Percentiles rank a stretch among this genome's conserved stretches.
These are phyloP conservation scores for Henckelia pumila DNA, from an alignment of 257 asterid genomes.

Conservation along the genomic window DNA sequence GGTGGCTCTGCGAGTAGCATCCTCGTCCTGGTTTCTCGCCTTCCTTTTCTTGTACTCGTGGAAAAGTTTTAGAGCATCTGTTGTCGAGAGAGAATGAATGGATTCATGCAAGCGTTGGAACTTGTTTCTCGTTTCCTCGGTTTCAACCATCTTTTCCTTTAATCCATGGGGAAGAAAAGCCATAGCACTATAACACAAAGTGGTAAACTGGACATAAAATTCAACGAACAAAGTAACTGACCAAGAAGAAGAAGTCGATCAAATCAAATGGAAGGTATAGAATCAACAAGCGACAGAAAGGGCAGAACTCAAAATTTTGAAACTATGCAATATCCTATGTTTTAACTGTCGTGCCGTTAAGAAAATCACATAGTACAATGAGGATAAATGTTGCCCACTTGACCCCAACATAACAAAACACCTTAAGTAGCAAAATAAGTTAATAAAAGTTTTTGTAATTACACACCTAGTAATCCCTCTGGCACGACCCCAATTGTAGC, in stretches of 20 bases:
- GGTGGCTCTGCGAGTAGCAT: conserved; percentile 20
- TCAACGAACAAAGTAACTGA: background rate
- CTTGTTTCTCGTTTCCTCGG: conserved; percentile 54
- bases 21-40: background rate
- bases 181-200: conserved; percentile 45
- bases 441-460: background rate
- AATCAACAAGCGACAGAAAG: background rate
- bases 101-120: conserved; percentile 48
- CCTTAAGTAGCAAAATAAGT: background rate
- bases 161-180: conserved; percentile 55
- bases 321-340: background rate
- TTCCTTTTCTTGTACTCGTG: conserved; percentile 31
- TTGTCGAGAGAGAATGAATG: conserved; percentile 48
- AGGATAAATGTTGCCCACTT: background rate
- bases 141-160: conserved; percentile 57
- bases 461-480: conserved; percentile 75
- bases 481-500: conserved; percentile 69
- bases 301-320: background rate
- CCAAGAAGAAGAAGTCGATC: background rate
- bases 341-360: background rate
- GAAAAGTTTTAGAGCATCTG: conserved; percentile 54
- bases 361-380: background rate
- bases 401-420: background rate
- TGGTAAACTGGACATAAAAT: conserved; percentile 16
- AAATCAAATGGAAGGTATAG: background rate